Conservation (phyloP, 225 moss, liverwort and hornwort genomes). For the Sphagnum contortum region DNA sequence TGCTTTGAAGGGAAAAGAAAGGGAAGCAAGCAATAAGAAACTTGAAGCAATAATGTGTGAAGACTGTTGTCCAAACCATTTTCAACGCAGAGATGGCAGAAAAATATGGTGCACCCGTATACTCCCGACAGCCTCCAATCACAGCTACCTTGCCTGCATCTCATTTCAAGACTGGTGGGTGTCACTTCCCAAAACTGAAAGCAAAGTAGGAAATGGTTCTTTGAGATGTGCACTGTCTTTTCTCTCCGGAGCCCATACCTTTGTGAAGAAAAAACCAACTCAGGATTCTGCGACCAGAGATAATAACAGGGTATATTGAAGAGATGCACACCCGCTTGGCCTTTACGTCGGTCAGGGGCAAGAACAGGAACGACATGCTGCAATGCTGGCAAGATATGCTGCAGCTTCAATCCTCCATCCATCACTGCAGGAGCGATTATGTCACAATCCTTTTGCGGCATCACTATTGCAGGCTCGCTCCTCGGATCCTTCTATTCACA, state of each 20-base stretch:
- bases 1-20: too few relatives aligned
- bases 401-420: slow-evolving; percentile 17
- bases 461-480: too few relatives aligned
- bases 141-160: slow-evolving; percentile 76
- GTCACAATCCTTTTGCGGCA: too few relatives aligned
- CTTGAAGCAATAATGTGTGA: too few relatives aligned
- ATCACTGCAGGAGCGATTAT: slow-evolving; percentile 1
- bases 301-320: too few relatives aligned
- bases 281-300: slow-evolving; percentile 1
- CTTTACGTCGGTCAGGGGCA: slow-evolving; percentile 60
- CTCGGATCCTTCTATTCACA: too few relatives aligned
- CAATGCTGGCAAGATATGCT: slow-evolving; percentile 40
- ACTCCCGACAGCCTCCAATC: slow-evolving; percentile 95
- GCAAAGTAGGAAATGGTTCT: too few relatives aligned
- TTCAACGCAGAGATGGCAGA: slow-evolving; percentile 87
- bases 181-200: too few relatives aligned
- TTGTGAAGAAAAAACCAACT: not conserved
- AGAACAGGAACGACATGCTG: slow-evolving; percentile 56
- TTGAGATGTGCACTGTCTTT: too few relatives aligned
- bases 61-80: slow-evolving; percentile 30
- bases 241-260: too few relatives aligned
- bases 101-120: slow-evolving; percentile 96
- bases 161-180: too few relatives aligned
- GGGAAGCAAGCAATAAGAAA: too few relatives aligned
- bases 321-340: slow-evolving; percentile 72